phyloP scores from a whole-genome alignment of 1,284 basidiomycete genomes.

The Schizophyllum commune region DNA sequence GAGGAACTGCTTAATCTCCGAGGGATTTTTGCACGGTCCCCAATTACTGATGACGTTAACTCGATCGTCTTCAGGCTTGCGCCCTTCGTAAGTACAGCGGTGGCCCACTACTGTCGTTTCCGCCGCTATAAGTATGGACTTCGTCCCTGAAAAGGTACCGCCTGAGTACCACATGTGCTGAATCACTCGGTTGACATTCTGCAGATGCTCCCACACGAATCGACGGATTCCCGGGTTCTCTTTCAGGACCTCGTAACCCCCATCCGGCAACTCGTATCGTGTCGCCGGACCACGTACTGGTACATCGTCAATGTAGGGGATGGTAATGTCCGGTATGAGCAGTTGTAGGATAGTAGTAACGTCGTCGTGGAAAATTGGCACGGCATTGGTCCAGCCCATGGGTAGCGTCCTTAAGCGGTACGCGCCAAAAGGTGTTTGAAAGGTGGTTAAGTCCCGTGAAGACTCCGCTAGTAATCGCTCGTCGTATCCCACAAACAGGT shows the following conservation, averaged over 20 bases:
- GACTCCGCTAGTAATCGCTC: constrained; percentile 13
- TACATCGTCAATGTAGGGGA: constrained; percentile 21
- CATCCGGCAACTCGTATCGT: constrained; percentile 14
- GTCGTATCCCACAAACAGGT: constrained; percentile 20
- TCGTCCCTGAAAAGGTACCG: constrained; percentile 19
- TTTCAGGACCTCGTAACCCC: constrained; percentile 15
- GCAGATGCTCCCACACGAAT: constrained; percentile 21
- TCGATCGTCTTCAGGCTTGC: constrained; percentile 16
- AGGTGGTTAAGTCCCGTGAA: constrained; percentile 20
- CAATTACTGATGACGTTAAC: constrained; percentile 17
- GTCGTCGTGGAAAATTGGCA: constrained; percentile 22
- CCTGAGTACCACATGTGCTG: constrained; percentile 19
- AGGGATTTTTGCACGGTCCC: constrained; percentile 16
- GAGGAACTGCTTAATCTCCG: constrained; percentile 21
- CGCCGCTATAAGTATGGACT: constrained; percentile 15
- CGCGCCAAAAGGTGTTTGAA: constrained; percentile 19
- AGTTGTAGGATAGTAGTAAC: constrained; percentile 20
- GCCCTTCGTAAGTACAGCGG: constrained; percentile 17
- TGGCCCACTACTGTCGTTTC: constrained; percentile 19
- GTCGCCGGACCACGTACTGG: constrained; percentile 15
- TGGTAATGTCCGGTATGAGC: constrained; percentile 17
- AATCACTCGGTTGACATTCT: constrained; percentile 18
- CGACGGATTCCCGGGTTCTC: constrained; percentile 16
- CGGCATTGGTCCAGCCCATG: constrained; percentile 26
- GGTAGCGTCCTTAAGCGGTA: constrained; percentile 19